Conservation (phyloP, 2,329 filamentous ascomycete genomes). For the Aspergillus candidus region DNA sequence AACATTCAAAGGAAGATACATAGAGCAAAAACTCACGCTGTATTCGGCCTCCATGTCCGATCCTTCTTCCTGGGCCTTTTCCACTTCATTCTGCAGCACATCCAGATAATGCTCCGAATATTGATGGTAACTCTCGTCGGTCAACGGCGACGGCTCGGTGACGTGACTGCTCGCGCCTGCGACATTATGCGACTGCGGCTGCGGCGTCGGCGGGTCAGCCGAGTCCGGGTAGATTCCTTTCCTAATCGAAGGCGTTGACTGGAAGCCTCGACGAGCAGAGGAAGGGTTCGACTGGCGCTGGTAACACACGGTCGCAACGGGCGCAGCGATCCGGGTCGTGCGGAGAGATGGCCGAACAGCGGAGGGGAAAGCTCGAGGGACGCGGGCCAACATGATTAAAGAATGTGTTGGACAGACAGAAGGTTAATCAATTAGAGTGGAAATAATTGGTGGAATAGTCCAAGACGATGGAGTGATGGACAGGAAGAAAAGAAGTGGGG, state of each 20-base stretch:
- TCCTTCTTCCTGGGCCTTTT: constrained; percentile 67
- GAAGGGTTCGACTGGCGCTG: constrained; percentile 9
- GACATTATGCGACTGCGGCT: constrained; percentile 35
- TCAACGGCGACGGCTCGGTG: constrained; percentile 57
- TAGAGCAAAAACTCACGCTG: constrained; percentile 63
- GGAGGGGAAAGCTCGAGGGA: constrained; percentile 36
- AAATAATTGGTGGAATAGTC: neutral
- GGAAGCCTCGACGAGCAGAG: constrained; percentile 25
- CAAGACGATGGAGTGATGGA: neutral
- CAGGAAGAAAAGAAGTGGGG: too few species aligned
- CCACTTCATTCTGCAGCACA: constrained; percentile 53
- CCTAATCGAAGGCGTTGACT: constrained; percentile 26
- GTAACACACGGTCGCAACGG: constrained; percentile 10
- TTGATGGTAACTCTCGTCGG: constrained; percentile 67
- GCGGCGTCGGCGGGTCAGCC: constrained; percentile 45
- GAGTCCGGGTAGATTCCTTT: constrained; percentile 58
- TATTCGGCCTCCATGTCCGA: constrained; percentile 80
- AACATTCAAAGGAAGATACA: too few species aligned
- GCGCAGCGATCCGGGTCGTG: constrained; percentile 12
- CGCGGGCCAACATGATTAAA: constrained; percentile 33
- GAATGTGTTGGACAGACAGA: neutral
- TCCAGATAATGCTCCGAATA: constrained; percentile 71
- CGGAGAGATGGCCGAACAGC: constrained; percentile 19
- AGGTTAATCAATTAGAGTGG: neutral
- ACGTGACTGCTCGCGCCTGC: constrained; percentile 37